A percentile compares a stretch with the other conserved stretches of the same genome.
These are phyloP conservation scores for Alternaria angustiovoidea DNA, from an alignment of 2,329 filamentous ascomycete genomes.

Conservation along the genomic window DNA sequence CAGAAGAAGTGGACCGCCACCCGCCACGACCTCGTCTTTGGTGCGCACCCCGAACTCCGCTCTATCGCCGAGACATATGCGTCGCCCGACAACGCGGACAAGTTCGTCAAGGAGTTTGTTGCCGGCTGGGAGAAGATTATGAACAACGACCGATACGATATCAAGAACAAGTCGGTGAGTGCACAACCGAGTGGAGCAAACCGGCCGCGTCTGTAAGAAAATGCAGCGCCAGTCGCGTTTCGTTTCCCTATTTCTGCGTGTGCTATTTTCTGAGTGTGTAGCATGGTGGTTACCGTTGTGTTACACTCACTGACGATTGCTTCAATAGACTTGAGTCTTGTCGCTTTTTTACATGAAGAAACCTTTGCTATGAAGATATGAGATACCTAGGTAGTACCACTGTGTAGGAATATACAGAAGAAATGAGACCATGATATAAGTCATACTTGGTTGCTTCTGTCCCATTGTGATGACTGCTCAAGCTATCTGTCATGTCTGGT, in stretches of 20 bases:
- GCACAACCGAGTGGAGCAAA: constrained; percentile 34
- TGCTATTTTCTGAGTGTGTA: constrained; percentile 7
- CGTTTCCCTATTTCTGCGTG: not conserved
- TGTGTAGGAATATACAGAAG: constrained; percentile 5
- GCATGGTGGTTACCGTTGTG: constrained; percentile 12
- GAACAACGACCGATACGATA: constrained; percentile 75
- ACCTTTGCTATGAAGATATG: constrained; percentile 2
- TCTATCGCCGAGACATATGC: constrained; percentile 76
- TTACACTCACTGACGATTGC: constrained; percentile 18
- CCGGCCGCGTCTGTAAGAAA: constrained; percentile 34
- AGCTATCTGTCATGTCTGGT: not conserved
- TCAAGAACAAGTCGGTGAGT: constrained; percentile 46
- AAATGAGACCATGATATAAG: constrained; percentile 2
- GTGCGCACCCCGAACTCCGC: constrained; percentile 76
- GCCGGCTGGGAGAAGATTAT: constrained; percentile 77
- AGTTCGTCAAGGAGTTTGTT: constrained; percentile 76
- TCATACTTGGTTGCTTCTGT: not conserved
- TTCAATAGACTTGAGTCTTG: constrained; percentile 15
- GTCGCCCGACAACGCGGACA: constrained; percentile 64
- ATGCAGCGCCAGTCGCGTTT: constrained; percentile 12
- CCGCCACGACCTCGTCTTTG: constrained; percentile 74
- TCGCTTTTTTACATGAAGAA: constrained; percentile 11
- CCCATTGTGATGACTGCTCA: not conserved
- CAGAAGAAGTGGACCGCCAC: constrained; percentile 73
- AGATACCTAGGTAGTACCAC: constrained; percentile 15